A percentile compares a stretch with the other conserved stretches of the same genome.
These are phyloP conservation scores for Lasiosphaeriaceae sp. DNA, from an alignment of 495 filamentous ascomycete species.

Conservation along the genomic window DNA sequence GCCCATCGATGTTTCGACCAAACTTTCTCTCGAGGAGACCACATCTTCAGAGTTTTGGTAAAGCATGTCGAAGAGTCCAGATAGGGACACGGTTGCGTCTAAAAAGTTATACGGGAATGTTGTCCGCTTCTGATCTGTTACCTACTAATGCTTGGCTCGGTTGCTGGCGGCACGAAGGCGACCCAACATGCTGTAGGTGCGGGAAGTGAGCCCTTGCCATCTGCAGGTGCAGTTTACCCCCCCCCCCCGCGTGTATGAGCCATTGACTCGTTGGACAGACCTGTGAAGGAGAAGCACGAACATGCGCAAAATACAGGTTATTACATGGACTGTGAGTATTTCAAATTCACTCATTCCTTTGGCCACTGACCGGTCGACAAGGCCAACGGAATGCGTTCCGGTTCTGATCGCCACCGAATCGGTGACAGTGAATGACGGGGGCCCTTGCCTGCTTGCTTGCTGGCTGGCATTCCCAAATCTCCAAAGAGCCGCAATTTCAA, in stretches of 20 bases:
- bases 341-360: background rate
- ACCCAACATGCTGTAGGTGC: background rate
- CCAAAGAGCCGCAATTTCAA: background rate
- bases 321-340: too few species aligned
- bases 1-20: too few species aligned
- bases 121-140: background rate
- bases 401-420: too few species aligned
- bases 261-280: background rate
- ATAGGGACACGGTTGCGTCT: too few species aligned
- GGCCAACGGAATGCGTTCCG: too few species aligned
- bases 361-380: too few species aligned
- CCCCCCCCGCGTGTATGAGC: background rate
- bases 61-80: too few species aligned
- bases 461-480: too few species aligned
- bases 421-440: too few species aligned
- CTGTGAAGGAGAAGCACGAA: background rate
- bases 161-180: background rate
- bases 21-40: too few species aligned
- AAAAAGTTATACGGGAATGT: background rate
- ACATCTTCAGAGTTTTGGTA: too few species aligned
- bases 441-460: too few species aligned
- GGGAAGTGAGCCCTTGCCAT: slow-evolving; percentile 8
- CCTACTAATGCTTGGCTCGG: background rate
- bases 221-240: slow-evolving; percentile 12
- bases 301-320: background rate